Conservation (phyloP, 371 early-diverging fungal species). For the Rhizopus sp. region DNA sequence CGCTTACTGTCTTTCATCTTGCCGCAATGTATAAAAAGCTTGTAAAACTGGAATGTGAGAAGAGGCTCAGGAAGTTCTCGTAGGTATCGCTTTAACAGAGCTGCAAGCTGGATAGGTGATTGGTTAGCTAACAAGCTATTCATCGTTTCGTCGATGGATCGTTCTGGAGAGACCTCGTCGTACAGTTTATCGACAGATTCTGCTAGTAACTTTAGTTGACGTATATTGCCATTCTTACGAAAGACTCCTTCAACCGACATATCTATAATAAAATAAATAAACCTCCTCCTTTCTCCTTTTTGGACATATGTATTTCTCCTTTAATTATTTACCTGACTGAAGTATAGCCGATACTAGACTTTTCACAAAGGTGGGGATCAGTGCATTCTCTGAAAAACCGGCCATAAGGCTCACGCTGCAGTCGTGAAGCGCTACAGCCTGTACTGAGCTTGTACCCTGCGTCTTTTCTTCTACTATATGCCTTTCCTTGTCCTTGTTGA, state of each 20-base stretch:
- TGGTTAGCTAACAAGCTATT: constrained; percentile 53
- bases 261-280: constrained; percentile 48
- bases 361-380: constrained; percentile 85
- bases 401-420: constrained; percentile 59
- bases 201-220: constrained; percentile 75
- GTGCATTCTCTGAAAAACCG: constrained; percentile 41
- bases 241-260: constrained; percentile 93
- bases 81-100: constrained; percentile 90
- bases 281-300: not conserved
- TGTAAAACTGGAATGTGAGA: constrained; percentile 83
- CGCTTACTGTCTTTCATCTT: constrained; percentile 44
- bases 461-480: not conserved
- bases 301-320: not conserved
- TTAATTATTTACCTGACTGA: constrained; percentile 64
- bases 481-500: constrained; percentile 59
- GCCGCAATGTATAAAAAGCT: constrained; percentile 77
- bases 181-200: constrained; percentile 51
- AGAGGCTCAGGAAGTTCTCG: constrained; percentile 96
- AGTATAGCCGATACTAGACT: constrained; percentile 71
- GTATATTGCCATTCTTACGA: constrained; percentile 96
- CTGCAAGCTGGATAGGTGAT: constrained; percentile 89
- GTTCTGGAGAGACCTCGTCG: not conserved
- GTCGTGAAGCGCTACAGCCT: constrained; percentile 13
- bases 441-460: not conserved
- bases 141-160: not conserved